A percentile compares a stretch with the other conserved stretches of the same genome.
phyloP scores from a whole-genome alignment of 108 stramenopile species.

The Mayamaea pseudoterrestris region DNA sequence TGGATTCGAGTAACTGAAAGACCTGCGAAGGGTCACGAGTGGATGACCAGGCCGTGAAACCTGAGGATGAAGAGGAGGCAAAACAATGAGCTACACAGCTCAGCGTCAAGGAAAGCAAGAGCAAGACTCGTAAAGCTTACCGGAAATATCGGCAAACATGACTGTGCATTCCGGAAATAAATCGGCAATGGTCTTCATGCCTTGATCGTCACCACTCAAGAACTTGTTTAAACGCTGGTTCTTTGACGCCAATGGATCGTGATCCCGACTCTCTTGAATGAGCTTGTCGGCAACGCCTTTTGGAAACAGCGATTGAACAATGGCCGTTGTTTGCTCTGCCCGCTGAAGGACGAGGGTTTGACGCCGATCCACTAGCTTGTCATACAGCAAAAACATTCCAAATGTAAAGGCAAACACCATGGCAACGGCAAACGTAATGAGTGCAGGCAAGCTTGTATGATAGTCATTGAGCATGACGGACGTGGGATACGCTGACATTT shows the following conservation, averaged over 20 bases:
- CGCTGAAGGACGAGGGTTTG: slow-evolving; percentile 1
- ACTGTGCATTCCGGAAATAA: slow-evolving; percentile 7
- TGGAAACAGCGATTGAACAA: slow-evolving; percentile 12
- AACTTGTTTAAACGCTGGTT: not conserved
- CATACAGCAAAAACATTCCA: slow-evolving; percentile 8
- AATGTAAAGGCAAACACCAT: slow-evolving; percentile 30
- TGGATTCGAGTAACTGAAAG: not conserved
- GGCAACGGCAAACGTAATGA: slow-evolving; percentile 28
- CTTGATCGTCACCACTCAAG: not conserved
- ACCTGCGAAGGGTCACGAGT: not conserved
- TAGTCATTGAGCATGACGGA: not conserved
- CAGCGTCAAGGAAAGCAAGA: not conserved
- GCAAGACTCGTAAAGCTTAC: not conserved
- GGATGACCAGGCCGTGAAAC: not conserved
- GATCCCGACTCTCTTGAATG: slow-evolving; percentile 1
- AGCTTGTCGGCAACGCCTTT: slow-evolving; percentile 8
- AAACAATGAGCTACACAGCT: not conserved
- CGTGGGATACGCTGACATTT: slow-evolving; percentile 1
- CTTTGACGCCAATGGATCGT: too few species aligned
- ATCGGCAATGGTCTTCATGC: slow-evolving; percentile 13
- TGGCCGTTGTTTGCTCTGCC: slow-evolving; percentile 2
- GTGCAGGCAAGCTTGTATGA: slow-evolving; percentile 10
- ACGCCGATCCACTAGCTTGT: slow-evolving; percentile 4
- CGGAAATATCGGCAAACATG: slow-evolving; percentile 1
- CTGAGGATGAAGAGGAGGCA: not conserved